phyloP scores from a whole-genome alignment of 805 yeast genomes.

The Phaffomyces antillensis region DNA sequence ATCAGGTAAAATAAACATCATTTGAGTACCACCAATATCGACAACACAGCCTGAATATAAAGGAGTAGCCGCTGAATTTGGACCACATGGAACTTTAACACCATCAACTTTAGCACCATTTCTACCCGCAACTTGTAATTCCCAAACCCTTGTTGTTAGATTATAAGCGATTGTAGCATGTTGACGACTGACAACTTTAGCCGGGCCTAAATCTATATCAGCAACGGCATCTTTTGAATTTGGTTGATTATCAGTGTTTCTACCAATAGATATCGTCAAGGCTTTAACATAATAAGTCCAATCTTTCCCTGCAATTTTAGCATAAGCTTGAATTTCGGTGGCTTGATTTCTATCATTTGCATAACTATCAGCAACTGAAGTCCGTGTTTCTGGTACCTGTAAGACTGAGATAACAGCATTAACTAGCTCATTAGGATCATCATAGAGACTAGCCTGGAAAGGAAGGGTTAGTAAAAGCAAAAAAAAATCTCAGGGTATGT shows the following conservation, averaged over 20 bases:
- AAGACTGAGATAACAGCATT: constrained; percentile 70
- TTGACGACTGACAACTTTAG: constrained; percentile 89
- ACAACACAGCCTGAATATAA: constrained; percentile 82
- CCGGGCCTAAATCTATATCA: constrained; percentile 92
- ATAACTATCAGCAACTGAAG: constrained; percentile 65
- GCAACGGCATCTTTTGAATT: constrained; percentile 26
- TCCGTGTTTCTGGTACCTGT: constrained; percentile 63
- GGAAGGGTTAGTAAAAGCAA: background rate
- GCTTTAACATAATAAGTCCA: constrained; percentile 94
- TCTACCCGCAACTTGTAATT: constrained; percentile 73
- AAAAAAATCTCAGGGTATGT: too few species aligned
- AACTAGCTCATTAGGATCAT: constrained; percentile 57
- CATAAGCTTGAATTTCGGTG: constrained; percentile 92
- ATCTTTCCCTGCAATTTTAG: constrained; percentile 84
- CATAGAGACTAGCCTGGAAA: constrained; percentile 27
- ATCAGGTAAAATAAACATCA: constrained; percentile 98
- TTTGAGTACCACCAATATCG: constrained; percentile 95
- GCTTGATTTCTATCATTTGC: constrained; percentile 64
- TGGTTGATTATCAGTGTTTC: constrained; percentile 48
- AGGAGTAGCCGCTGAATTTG: constrained; percentile 40
- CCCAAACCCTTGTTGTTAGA: constrained; percentile 74
- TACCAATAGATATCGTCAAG: constrained; percentile 72
- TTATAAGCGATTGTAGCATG: constrained; percentile 85
- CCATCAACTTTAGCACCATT: constrained; percentile 93
- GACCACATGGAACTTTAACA: constrained; percentile 36